Base-by-base conservation (phyloP, 2,329 filamentous ascomycete species). In the Hypocreales sp. region DNA sequence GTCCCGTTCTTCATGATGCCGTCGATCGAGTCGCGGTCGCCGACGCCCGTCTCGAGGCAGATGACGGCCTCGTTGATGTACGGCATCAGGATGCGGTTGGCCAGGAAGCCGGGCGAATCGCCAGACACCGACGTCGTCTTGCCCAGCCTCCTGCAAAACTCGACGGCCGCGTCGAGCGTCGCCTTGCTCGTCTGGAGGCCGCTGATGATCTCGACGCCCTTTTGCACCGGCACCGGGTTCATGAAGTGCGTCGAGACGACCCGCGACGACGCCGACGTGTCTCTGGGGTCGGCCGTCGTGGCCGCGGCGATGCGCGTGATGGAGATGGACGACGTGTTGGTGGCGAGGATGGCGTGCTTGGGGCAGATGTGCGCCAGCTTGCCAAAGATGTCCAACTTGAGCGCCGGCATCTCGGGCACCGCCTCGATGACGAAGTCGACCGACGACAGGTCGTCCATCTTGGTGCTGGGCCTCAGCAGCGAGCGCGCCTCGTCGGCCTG, bases 1-100 rank as follows among this genome's bases (percentile, higher is more conserved):
- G 90, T 98, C 25, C 90, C 90, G 42, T 94, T 94, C 69, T 93
- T 95, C 90, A 98, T 98, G 44, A 98, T 98, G 38, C 69, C 76
- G 48, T 98, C 90, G 39, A 98, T 98, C 37, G 87, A 80, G 46
- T 95, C 86, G 40, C 80, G 78, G 37, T 72, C 68, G 12, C 90
- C 90, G 1, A 98, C 74, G 4, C 82, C 81, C 0, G 90, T 94
- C 58, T 98, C 90, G 10, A 98, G 64, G 53, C 90, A 98, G 37
- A 93, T 87, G 40, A 98, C 66, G 7, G 92, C 90, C 58, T 98
- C 90, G 51, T 98, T 98, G 61, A 98, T 94, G 51, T 98, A 98
- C 0, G 90, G 90, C 90, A 98, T 98, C 33, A 98, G 60, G 35
- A 98, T 98, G 8, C 90, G 69, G 53, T 98, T 98, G 18, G 90